Percentiles rank a stretch among this genome's conserved stretches.
phyloP scores from a whole-genome alignment of 495 filamentous ascomycete genomes.

The Rusavskia elegans region DNA sequence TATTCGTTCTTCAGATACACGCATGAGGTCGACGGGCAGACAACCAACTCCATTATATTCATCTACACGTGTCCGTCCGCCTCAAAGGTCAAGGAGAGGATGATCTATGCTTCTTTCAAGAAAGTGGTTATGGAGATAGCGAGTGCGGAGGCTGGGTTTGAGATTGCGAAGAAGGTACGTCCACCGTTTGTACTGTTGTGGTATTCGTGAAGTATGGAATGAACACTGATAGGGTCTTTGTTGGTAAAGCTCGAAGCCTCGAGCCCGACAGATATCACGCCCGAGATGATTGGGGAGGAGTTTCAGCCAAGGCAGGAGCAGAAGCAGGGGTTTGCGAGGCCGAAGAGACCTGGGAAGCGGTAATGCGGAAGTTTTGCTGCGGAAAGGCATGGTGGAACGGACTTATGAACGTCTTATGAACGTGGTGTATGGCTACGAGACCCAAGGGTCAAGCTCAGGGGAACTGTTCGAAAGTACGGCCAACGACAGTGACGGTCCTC shows the following conservation, averaged over 20 bases:
- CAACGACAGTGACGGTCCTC: too few relatives aligned
- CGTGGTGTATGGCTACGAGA: too few relatives aligned
- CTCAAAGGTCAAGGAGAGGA: constrained; percentile 77
- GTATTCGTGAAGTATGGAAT: too few relatives aligned
- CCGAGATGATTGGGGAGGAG: constrained; percentile 52
- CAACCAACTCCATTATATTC: constrained; percentile 52
- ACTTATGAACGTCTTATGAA: too few relatives aligned
- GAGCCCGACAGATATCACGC: constrained; percentile 64
- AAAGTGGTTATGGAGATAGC: constrained; percentile 52
- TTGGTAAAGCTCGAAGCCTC: constrained; percentile 47
- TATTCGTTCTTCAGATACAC: constrained; percentile 78
- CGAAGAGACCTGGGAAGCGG: constrained; percentile 63
- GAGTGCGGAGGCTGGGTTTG: constrained; percentile 50
- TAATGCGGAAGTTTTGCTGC: not conserved
- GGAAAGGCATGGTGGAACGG: not conserved
- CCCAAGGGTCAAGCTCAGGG: too few relatives aligned
- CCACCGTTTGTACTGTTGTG: too few relatives aligned
- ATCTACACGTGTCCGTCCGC: constrained; percentile 81
- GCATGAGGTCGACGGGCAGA: constrained; percentile 33
- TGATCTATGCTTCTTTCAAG: constrained; percentile 84
- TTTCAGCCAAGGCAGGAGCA: constrained; percentile 55
- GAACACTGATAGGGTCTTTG: too few relatives aligned
- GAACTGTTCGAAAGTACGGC: too few relatives aligned
- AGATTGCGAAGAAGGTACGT: constrained; percentile 56
- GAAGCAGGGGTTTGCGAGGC: constrained; percentile 64